These are phyloP conservation scores for Penicillium ucsense DNA, from an alignment of 495 filamentous ascomycete genomes.

Conservation along the genomic window DNA sequence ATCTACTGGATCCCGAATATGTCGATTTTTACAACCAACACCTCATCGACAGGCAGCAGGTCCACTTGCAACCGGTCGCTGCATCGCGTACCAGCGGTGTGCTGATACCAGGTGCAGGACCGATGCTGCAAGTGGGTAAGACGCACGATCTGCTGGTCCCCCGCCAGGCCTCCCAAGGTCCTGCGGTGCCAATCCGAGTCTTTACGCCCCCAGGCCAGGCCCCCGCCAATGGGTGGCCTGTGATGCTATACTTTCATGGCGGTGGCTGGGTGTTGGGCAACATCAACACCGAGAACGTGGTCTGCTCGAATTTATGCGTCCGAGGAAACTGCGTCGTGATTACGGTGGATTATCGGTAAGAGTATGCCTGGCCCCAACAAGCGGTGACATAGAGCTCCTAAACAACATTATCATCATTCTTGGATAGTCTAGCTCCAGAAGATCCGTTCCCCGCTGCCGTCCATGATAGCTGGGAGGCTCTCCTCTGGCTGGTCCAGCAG, in stretches of 20 bases:
- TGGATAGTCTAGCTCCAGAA: constrained; percentile 39
- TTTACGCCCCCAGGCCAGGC: constrained; percentile 38
- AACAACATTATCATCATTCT: background rate
- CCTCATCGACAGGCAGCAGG: constrained; percentile 40
- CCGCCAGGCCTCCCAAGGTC: constrained; percentile 37
- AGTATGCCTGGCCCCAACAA: background rate
- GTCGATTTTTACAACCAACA: constrained; percentile 44
- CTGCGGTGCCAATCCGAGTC: constrained; percentile 33
- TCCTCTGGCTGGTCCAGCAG: constrained; percentile 42
- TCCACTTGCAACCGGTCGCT: constrained; percentile 43
- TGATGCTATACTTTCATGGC: constrained; percentile 49
- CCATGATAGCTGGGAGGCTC: constrained; percentile 47
- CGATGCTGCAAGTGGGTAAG: constrained; percentile 39
- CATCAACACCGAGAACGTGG: constrained; percentile 49
- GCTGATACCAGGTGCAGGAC: constrained; percentile 45
- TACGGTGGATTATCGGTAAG: constrained; percentile 47
- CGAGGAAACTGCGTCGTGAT: constrained; percentile 43
- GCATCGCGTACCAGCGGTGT: constrained; percentile 43
- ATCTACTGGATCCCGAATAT: constrained; percentile 42
- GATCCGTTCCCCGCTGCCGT: constrained; percentile 46
- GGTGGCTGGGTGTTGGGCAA: constrained; percentile 52
- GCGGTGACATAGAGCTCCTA: background rate
- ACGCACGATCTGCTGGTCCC: constrained; percentile 38
- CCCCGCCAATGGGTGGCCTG: constrained; percentile 42
- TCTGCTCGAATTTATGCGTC: constrained; percentile 45